Percentiles rank a stretch among this genome's conserved stretches.
Conservation (phyloP, 345 rosid genomes). For the Cardamine chenopodiifolia region DNA sequence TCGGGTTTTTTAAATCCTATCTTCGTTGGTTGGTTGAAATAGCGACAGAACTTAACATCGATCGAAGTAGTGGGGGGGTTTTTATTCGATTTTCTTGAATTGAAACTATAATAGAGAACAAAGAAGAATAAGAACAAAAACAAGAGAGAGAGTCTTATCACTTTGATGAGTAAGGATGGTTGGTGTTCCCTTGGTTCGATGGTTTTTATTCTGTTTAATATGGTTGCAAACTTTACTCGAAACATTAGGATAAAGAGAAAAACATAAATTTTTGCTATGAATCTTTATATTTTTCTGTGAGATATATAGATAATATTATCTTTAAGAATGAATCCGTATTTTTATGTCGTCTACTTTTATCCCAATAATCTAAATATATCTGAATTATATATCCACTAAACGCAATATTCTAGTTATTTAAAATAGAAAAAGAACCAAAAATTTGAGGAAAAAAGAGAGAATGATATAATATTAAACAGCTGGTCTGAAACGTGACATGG, state of each 20-base stretch:
- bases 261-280: conserved; percentile 11
- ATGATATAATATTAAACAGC: conserved; percentile 23
- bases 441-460: conserved; percentile 4
- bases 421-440: not conserved
- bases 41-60: conserved; percentile 20
- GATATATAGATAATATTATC: conserved; percentile 20
- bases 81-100: conserved; percentile 27
- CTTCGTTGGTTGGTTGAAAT: conserved; percentile 30
- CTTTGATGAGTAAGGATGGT: conserved; percentile 41
- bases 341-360: conserved; percentile 26
- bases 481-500: conserved; percentile 39
- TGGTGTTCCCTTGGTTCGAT: conserved; percentile 42
- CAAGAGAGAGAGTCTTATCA: conserved; percentile 28
- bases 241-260: conserved; percentile 30
- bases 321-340: conserved; percentile 37
- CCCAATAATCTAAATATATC: conserved; percentile 17
- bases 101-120: conserved; percentile 31
- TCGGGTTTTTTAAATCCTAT: conserved; percentile 7
- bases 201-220: conserved; percentile 37
- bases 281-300: conserved; percentile 32
- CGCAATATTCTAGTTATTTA: not conserved
- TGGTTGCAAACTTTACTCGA: conserved; percentile 33
- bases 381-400: conserved; percentile 4
- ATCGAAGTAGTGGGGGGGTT: conserved; percentile 16
- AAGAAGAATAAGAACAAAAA: conserved; percentile 33